Conservation (phyloP, 176 grass and related monocot species). For the Hyparrhenia diplandra region DNA sequence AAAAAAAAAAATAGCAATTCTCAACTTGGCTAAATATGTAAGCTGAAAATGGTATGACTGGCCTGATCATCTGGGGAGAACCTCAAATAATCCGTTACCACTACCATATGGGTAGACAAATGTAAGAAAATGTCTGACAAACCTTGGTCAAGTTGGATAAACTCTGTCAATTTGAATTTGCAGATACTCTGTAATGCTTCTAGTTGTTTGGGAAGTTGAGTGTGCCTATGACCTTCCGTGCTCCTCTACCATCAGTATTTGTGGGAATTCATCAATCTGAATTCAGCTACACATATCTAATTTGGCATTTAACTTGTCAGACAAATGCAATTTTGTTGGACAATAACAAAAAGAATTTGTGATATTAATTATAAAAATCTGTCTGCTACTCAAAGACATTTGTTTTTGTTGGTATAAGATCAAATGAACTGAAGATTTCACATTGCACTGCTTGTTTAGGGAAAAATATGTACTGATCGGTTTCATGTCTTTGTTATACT, state of each 20-base stretch:
- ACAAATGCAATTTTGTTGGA: background rate
- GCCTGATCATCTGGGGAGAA: background rate
- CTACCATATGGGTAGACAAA: background rate
- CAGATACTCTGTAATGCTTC: background rate
- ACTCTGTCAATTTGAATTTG: background rate
- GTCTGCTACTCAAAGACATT: background rate
- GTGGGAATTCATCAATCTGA: background rate
- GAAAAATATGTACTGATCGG: background rate
- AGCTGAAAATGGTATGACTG: background rate
- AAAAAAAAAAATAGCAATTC: background rate
- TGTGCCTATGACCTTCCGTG: background rate
- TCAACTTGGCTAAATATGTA: background rate
- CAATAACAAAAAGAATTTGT: background rate
- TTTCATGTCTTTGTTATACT: constrained; percentile 17
- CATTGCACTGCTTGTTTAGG: background rate
- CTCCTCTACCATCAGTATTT: background rate
- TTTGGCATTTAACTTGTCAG: background rate
- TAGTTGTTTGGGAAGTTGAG: background rate
- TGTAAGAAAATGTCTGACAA: background rate
- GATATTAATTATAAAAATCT: background rate
- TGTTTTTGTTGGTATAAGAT: background rate
- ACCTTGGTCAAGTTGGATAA: background rate
- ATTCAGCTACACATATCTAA: background rate
- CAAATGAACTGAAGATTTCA: background rate
- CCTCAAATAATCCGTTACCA: background rate